phyloP scores from a whole-genome alignment of 2,329 filamentous ascomycete genomes.

The Proliferodiscus dingleyae region DNA sequence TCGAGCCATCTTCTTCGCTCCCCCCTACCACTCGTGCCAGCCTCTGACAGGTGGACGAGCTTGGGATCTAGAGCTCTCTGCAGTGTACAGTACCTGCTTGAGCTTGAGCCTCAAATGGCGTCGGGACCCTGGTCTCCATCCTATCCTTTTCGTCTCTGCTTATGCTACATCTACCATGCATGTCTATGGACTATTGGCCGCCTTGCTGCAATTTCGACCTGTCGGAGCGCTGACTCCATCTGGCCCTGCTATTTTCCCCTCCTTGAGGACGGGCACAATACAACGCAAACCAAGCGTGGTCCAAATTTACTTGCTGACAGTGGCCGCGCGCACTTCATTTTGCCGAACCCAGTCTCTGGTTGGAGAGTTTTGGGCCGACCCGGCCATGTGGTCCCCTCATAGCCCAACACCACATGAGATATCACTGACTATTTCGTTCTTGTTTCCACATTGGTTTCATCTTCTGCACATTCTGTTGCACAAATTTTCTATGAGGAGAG shows the following conservation, averaged over 20 bases:
- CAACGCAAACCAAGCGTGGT: background rate
- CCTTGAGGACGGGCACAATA: background rate
- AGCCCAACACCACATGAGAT: background rate
- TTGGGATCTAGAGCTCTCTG: too few relatives aligned
- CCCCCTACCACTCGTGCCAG: too few relatives aligned
- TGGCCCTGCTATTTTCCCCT: background rate
- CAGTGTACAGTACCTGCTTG: too few relatives aligned
- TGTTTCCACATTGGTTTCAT: background rate
- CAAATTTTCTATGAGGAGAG: too few relatives aligned
- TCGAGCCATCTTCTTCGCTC: too few relatives aligned
- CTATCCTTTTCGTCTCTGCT: background rate
- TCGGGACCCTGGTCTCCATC: too few relatives aligned
- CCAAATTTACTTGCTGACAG: constrained; percentile 1
- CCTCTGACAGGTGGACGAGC: too few relatives aligned
- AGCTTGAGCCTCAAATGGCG: too few relatives aligned
- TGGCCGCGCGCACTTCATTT: too few relatives aligned
- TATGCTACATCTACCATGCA: background rate
- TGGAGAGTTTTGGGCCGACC: background rate
- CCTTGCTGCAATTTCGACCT: background rate
- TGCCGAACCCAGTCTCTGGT: too few relatives aligned
- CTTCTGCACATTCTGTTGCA: background rate
- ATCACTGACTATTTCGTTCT: background rate
- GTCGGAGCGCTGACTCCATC: background rate
- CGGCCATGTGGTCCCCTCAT: background rate
- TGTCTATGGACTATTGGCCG: too few relatives aligned